A percentile compares a stretch with the other conserved stretches of the same genome.
phyloP scores from a whole-genome alignment of 208 protist genomes.

The Angomonas deanei region DNA sequence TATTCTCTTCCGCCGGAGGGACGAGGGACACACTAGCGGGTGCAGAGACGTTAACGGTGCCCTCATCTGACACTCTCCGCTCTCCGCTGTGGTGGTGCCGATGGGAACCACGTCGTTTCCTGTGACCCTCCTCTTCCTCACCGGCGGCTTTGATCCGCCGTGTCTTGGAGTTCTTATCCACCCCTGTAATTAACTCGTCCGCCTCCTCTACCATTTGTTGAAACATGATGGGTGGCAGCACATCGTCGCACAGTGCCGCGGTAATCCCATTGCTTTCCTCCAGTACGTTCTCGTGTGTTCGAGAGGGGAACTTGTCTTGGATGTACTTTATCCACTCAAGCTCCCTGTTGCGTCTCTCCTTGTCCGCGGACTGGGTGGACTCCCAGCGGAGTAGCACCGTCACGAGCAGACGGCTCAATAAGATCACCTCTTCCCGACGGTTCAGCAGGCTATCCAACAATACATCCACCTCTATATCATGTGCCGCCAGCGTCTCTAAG shows the following conservation, averaged over 20 bases:
- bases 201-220: neutral
- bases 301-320: neutral
- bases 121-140: neutral
- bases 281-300: neutral
- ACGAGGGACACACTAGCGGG: neutral
- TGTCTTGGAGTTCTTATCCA: neutral
- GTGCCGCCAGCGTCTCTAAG: neutral
- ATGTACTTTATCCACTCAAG: neutral
- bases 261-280: neutral
- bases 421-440: constrained; percentile 10
- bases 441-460: neutral
- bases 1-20: no score
- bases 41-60: neutral
- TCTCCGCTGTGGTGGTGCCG: neutral
- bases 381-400: constrained; percentile 9
- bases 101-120: neutral
- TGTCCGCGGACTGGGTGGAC: neutral
- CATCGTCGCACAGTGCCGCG: neutral
- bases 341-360: neutral
- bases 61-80: neutral
- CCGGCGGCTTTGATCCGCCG: neutral
- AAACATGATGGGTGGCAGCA: neutral
- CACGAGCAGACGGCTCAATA: constrained; percentile 11
- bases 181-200: neutral
- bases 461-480: neutral